These are phyloP conservation scores for Schwanniomyces sp. DNA, from an alignment of 805 yeast genomes.

Conservation along the genomic window DNA sequence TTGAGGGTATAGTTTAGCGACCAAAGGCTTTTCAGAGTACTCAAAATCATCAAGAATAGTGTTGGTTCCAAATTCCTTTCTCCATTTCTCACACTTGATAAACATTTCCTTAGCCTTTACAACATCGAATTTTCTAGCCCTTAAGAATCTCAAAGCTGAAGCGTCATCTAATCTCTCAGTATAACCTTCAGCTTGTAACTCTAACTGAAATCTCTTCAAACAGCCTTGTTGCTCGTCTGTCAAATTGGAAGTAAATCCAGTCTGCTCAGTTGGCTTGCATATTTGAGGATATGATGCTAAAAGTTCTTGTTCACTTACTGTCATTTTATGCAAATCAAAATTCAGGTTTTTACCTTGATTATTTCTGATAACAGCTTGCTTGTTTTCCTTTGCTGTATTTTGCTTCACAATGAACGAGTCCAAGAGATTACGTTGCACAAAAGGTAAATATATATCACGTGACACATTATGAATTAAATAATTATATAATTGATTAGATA, in stretches of 20 bases:
- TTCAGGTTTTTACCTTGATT: not conserved
- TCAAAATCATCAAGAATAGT: slow-evolving; percentile 85
- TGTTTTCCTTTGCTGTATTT: not conserved
- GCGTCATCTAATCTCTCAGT: slow-evolving; percentile 85
- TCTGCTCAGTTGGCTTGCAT: slow-evolving; percentile 56
- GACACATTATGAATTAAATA: not conserved
- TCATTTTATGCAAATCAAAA: slow-evolving; percentile 6
- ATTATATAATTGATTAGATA: not conserved
- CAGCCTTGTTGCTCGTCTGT: slow-evolving; percentile 65
- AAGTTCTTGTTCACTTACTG: slow-evolving; percentile 35
- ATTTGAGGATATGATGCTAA: slow-evolving; percentile 69
- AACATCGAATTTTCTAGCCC: slow-evolving; percentile 94
- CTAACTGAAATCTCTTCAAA: slow-evolving; percentile 56
- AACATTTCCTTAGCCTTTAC: slow-evolving; percentile 79
- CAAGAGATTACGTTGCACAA: not conserved
- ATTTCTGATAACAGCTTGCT: not conserved
- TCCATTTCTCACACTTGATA: slow-evolving; percentile 87
- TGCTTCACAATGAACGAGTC: not conserved
- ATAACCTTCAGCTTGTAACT: slow-evolving; percentile 64
- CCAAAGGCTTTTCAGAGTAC: slow-evolving; percentile 88
- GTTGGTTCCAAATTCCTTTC: slow-evolving; percentile 81
- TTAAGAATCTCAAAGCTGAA: slow-evolving; percentile 75
- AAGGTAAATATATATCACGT: not conserved
- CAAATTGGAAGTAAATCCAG: slow-evolving; percentile 83
- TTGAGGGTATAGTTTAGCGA: slow-evolving; percentile 90